Base-by-base conservation (phyloP, 805 yeast genomes). In the Tetrapisispora nanseiensis region DNA sequence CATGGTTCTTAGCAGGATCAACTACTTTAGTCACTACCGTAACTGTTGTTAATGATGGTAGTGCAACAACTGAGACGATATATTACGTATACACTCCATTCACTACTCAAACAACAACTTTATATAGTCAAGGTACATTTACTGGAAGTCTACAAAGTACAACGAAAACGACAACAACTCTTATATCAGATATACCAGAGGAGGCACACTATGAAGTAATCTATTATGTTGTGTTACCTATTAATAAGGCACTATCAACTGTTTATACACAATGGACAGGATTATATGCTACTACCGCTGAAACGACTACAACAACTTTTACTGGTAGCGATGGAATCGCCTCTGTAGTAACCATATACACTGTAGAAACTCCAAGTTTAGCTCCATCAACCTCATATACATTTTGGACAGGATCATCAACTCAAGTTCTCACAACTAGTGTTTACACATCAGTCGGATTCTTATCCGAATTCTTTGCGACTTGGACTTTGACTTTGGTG, bases 11-110 rank as follows among this genome's bases (percentile, higher is more conserved):
- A 12, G 27, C 11, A 9, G 4, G 10, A 3, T 13, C 32, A 3
- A 10, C 24, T 16, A 32, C 32, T 4, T n/a, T 28, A 4, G 11
- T 19, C 3, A 13, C 24, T 4, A 32, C 31, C 4, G 7, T 27
- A 8, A 32, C 30, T 4, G 37, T 33, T 3, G 24, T 20, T 5
- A 32, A 32, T 32, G 21, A 32, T 11, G 35, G 35, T 6, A 32
- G 35, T 32, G 35, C 35, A 11, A 32, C 35, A n/a, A 34, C 37
- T 8, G 37, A 34, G 26, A 34, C 37, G 3, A 34, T 34, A 12
- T 34, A 34, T 12, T 34, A 15, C 18, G 23, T 34, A 12, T 23
- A 34, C n/a, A 34, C 37, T 7, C 37, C 37, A 18, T 19, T 20
- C 4, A 22, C 22, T 8, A 22, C 41, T 6, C 10, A 16, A 4